Percentiles rank a stretch among this genome's conserved stretches.
Evolutionary conservation across 148 eudicot species (phyloP).

Genomic region (Cornus suecica): DNA sequence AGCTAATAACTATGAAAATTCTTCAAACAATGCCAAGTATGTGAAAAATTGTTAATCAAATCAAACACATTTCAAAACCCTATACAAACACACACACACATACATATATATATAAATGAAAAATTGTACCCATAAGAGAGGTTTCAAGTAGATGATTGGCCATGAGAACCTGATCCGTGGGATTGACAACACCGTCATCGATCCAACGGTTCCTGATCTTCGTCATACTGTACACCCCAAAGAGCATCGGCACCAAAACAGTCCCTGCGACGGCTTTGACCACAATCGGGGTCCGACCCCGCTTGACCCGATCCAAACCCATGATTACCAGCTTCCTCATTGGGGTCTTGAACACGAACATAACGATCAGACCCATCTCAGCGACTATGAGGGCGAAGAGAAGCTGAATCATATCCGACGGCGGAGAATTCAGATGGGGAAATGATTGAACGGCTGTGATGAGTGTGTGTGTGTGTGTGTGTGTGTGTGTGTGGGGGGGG

Average conservation of each 20-base stretch:
- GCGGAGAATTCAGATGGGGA: slow-evolving; percentile 1
- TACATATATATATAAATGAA: background rate
- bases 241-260: slow-evolving; percentile 35
- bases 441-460: background rate
- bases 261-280: slow-evolving; percentile 53
- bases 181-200: slow-evolving; percentile 40
- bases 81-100: background rate
- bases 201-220: slow-evolving; percentile 36
- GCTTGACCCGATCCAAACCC: slow-evolving; percentile 48
- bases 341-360: slow-evolving; percentile 60
- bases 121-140: slow-evolving; percentile 64
- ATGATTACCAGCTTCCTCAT: slow-evolving; percentile 46
- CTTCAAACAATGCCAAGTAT: background rate
- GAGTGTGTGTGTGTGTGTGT: background rate
- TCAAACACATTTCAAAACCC: background rate
- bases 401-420: slow-evolving; percentile 41
- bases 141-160: slow-evolving; percentile 57
- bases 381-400: slow-evolving; percentile 39
- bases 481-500: too few relatives aligned
- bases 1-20: background rate
- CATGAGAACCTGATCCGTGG: slow-evolving; percentile 61
- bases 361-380: slow-evolving; percentile 41
- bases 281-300: slow-evolving; percentile 65
- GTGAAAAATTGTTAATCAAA: background rate
- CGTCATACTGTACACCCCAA: slow-evolving; percentile 36